Base-by-base conservation (phyloP, 208 protist genomes). In the Trypanosoma theileri region DNA sequence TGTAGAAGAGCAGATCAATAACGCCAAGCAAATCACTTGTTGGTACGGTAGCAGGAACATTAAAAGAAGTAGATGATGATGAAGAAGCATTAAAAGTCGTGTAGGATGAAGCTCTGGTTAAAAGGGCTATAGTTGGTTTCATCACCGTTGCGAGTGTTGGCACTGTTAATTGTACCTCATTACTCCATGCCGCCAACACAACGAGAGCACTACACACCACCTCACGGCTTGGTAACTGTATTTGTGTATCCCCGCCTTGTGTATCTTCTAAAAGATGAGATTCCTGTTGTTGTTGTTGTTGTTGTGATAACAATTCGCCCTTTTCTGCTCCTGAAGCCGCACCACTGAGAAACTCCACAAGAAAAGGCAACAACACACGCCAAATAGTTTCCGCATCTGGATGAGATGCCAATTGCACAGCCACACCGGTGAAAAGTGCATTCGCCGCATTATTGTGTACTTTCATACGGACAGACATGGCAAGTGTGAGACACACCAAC, bases 361-460 rank as follows among this genome's bases (percentile, higher is more conserved):
- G 71, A 66, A 87, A 86, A 9, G 90, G 90, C 19, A 95, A 64
- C 48, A 93, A 69, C 24, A 81, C 79, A 51, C 90, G 86, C 84
- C 83, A 95, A 10, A 86, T 57, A 28, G 85, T 59, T 77, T 95
- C 90, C 4, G 80, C 84, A 41, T 82, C 71, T 14, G 66, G 61
- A 71, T 88, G 81, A 9, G 68, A 77, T 14, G 86, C 78, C 42
- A 95, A 71, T 51, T 63, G 71, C 12, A 81, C 82, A 40, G 81
- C 83, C 10, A 93, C 87, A 44, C 78, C 77, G n/a, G 84, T 77
- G 55, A 91, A 95, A 56, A 95, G 81, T 4, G 90, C 90, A 55
- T 89, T 86, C 26, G 90, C 86, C 22, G 90, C 90, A 62, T 79
- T 75, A 65, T 93, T 73, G 19, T 77, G 77, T 4, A 95, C 75